Conservation (phyloP, 225 moss, liverwort and hornwort species). For the Sphagnum contortum region DNA sequence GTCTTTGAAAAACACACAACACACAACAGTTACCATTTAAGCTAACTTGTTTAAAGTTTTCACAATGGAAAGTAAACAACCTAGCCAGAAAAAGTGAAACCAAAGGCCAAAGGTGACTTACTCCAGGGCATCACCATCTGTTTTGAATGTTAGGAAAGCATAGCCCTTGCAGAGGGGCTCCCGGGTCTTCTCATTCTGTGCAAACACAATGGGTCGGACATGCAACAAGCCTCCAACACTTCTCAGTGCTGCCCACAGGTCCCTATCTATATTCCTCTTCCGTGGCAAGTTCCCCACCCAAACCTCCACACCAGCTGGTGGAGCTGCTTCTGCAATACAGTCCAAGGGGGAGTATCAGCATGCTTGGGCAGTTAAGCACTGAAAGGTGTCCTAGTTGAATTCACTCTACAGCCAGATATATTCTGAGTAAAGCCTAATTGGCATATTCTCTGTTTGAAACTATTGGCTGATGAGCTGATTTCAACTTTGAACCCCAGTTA, state of each 20-base stretch:
- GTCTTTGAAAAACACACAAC: too few species aligned
- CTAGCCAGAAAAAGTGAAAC: too few species aligned
- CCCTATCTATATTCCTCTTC: slow-evolving; percentile 86
- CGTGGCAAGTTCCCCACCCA: slow-evolving; percentile 74
- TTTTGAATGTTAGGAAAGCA: slow-evolving; percentile 82
- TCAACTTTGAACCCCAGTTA: background rate
- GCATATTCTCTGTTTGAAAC: too few species aligned
- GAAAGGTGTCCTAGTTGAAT: background rate
- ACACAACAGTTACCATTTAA: too few species aligned
- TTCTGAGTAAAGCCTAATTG: too few species aligned
- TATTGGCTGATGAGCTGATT: background rate
- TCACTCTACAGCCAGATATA: background rate
- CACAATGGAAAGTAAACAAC: too few species aligned
- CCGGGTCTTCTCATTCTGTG: slow-evolving; percentile 78
- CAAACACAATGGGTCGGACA: slow-evolving; percentile 62
- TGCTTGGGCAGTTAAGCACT: background rate
- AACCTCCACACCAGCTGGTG: slow-evolving; percentile 80
- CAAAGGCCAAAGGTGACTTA: too few species aligned
- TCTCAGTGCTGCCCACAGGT: slow-evolving; percentile 53
- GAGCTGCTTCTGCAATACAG: slow-evolving; percentile 25
- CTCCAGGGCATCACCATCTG: slow-evolving; percentile 38
- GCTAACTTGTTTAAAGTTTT: too few species aligned
- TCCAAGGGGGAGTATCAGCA: background rate
- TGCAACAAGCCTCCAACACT: slow-evolving; percentile 62
- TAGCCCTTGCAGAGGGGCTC: slow-evolving; percentile 94